Evolutionary conservation across 306 rosid species (phyloP).

Genomic region (Cucurbita maxima): DNA sequence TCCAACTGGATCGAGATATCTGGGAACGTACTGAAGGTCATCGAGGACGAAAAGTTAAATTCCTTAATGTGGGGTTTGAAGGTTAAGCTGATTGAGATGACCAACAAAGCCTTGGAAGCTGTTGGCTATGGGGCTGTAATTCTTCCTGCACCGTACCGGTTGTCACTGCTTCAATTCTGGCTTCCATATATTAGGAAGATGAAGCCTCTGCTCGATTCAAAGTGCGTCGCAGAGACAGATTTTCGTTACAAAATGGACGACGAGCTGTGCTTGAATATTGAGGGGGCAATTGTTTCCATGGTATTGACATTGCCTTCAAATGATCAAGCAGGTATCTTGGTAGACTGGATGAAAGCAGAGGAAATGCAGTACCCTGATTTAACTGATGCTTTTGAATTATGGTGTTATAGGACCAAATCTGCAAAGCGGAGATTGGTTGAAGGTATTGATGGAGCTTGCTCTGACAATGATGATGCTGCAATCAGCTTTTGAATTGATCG

Average conservation of each 20-base stretch:
- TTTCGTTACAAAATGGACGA: constrained; percentile 64
- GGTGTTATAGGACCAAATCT: constrained; percentile 88
- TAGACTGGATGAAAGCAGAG: constrained; percentile 58
- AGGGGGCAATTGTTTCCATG: constrained; percentile 62
- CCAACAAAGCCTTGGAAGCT: constrained; percentile 82
- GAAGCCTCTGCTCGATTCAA: constrained; percentile 65
- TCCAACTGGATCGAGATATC: constrained; percentile 58
- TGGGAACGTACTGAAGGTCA: constrained; percentile 24
- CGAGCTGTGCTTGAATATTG: constrained; percentile 62
- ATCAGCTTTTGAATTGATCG: constrained; percentile 1
- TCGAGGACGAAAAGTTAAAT: constrained; percentile 60
- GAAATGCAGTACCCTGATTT: constrained; percentile 61
- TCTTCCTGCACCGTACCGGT: constrained; percentile 51
- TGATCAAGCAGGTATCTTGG: constrained; percentile 85
- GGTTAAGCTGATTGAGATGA: constrained; percentile 57
- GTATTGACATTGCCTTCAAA: constrained; percentile 73
- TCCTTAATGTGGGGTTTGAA: constrained; percentile 73
- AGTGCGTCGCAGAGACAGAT: constrained; percentile 27
- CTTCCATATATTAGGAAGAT: constrained; percentile 73
- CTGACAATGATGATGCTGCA: not conserved
- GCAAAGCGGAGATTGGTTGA: constrained; percentile 75
- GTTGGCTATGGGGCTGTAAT: constrained; percentile 82
- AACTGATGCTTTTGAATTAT: constrained; percentile 84
- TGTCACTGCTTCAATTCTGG: constrained; percentile 55
- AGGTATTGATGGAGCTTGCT: constrained; percentile 26